Evolutionary conservation across 78 protist genomes (phyloP).

Genomic region (Emiliania huxleyi): DNA sequence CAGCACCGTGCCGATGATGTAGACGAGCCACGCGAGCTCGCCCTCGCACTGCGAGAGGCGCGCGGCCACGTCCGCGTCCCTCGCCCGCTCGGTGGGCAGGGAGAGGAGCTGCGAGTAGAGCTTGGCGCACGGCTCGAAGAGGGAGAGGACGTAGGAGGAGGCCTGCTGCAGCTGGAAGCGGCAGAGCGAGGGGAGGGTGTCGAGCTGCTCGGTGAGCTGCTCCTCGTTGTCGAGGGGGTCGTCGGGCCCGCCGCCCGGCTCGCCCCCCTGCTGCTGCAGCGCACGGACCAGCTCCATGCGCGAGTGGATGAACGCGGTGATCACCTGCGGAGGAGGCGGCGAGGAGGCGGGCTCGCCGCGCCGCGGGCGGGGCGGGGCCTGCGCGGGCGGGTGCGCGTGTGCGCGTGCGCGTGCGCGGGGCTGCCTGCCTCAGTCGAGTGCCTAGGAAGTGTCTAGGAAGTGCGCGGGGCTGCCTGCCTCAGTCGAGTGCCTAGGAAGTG

Average conservation of each 20-base stretch:
- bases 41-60: conserved; percentile 4
- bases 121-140: not conserved
- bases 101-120: not conserved
- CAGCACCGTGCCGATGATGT: conserved; percentile 9
- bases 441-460: too few species aligned
- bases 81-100: not conserved
- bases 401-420: too few species aligned
- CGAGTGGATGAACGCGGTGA: conserved; percentile 26
- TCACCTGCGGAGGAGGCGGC: not conserved
- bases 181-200: conserved; percentile 30
- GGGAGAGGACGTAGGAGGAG: not conserved
- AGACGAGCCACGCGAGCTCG: conserved; percentile 47
- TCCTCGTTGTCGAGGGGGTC: conserved; percentile 32
- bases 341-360: too few species aligned
- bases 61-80: not conserved
- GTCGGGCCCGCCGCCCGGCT: not conserved
- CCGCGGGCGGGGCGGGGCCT: too few species aligned
- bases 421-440: too few species aligned
- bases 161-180: conserved; percentile 29
- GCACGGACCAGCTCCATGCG: conserved; percentile 23
- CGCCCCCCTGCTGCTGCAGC: not conserved
- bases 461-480: too few species aligned
- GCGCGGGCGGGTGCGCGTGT: too few species aligned
- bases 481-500: too few species aligned
- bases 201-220: conserved; percentile 33